A percentile compares a stretch with the other conserved stretches of the same genome.
These are phyloP conservation scores for Wickerhamomyces chambardii DNA, from an alignment of 805 yeast species.

Conservation along the genomic window DNA sequence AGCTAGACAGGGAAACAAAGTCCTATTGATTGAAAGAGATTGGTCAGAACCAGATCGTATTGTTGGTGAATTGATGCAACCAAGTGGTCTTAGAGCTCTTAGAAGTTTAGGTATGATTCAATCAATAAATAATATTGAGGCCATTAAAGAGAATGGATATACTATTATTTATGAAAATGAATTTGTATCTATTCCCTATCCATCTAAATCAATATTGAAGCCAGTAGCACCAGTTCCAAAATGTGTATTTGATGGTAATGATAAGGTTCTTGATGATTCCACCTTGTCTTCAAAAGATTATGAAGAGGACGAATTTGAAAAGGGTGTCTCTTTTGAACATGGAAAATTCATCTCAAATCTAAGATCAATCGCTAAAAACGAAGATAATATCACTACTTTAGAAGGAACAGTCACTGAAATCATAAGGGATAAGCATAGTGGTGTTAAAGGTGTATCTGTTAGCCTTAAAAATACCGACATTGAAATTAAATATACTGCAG, in stretches of 20 bases:
- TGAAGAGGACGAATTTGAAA: slow-evolving; percentile 46
- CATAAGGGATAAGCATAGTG: slow-evolving; percentile 41
- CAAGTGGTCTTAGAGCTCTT: slow-evolving; percentile 87
- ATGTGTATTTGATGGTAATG: slow-evolving; percentile 51
- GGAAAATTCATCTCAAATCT: slow-evolving; percentile 80
- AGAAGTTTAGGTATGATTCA: slow-evolving; percentile 75
- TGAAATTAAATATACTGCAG: slow-evolving; percentile 39
- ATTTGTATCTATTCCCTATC: slow-evolving; percentile 57
- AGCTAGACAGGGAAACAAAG: slow-evolving; percentile 85
- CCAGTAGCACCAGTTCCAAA: slow-evolving; percentile 41
- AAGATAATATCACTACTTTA: slow-evolving; percentile 66
- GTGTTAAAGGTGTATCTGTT: slow-evolving; percentile 72
- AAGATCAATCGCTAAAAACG: slow-evolving; percentile 57
- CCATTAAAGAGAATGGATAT: slow-evolving; percentile 74
- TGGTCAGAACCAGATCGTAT: slow-evolving; percentile 92
- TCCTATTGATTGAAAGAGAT: slow-evolving; percentile 71
- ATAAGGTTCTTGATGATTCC: slow-evolving; percentile 40
- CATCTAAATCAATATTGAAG: slow-evolving; percentile 44
- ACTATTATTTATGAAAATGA: slow-evolving; percentile 60
- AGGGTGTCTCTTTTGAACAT: slow-evolving; percentile 88
- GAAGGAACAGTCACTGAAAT: slow-evolving; percentile 79
- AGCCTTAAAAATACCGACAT: slow-evolving; percentile 31
- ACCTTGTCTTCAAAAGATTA: slow-evolving; percentile 41
- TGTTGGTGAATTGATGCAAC: slow-evolving; percentile 96
- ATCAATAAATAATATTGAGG: slow-evolving; percentile 68